phyloP scores from a whole-genome alignment of 257 asterid genomes.

The Prunella vulgaris region DNA sequence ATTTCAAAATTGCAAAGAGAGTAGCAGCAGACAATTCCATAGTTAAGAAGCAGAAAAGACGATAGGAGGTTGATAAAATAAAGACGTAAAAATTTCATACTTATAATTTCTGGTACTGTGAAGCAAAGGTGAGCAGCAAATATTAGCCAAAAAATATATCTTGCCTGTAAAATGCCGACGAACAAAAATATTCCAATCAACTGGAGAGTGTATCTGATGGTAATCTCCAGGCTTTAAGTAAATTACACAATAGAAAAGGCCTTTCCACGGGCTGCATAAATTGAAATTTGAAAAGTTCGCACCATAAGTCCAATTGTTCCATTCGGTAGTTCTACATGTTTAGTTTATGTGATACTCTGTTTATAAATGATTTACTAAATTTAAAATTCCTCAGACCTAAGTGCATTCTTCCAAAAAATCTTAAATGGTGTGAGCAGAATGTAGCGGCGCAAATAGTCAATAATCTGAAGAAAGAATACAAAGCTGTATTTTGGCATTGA shows the following conservation, averaged over 20 bases:
- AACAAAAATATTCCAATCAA: conserved; percentile 71
- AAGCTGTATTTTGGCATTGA: not conserved
- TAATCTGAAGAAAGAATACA: not conserved
- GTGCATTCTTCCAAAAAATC: not conserved
- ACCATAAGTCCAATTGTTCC: conserved; percentile 7
- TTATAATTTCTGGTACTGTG: not conserved
- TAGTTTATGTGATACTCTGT: not conserved
- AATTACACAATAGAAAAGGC: conserved; percentile 92
- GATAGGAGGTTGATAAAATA: conserved; percentile 7
- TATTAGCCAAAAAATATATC: not conserved
- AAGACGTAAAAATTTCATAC: conserved; percentile 14
- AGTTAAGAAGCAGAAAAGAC: conserved; percentile 13
- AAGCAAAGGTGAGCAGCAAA: conserved; percentile 5
- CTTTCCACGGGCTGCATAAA: conserved; percentile 70
- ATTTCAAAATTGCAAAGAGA: conserved; percentile 4
- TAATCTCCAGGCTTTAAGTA: conserved; percentile 97
- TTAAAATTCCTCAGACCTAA: not conserved
- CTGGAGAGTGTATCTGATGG: conserved; percentile 95
- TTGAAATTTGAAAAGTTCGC: not conserved
- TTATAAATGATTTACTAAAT: not conserved
- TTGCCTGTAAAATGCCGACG: conserved; percentile 91
- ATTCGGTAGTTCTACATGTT: not conserved
- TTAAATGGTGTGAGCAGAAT: not conserved
- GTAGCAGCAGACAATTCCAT: conserved; percentile 6
- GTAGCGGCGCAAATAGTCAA: conserved; percentile 1